Percentiles rank a stretch among this genome's conserved stretches.
Conservation (phyloP, 495 filamentous ascomycete genomes). For the Umbilicaria muhlenbergii region DNA sequence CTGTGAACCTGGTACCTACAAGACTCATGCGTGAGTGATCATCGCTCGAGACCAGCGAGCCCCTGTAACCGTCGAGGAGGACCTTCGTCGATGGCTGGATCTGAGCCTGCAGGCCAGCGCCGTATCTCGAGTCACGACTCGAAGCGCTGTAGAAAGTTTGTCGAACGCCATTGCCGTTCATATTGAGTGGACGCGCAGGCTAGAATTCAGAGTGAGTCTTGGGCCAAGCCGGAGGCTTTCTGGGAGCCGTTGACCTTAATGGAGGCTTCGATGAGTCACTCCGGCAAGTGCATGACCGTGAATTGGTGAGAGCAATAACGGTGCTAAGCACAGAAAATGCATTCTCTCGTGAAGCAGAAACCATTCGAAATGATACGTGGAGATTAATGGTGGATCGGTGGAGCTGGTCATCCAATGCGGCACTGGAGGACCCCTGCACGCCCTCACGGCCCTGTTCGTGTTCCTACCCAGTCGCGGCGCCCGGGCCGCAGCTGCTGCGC, state of each 20-base stretch:
- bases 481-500: neutral
- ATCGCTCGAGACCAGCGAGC: slow-evolving; percentile 20
- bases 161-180: slow-evolving; percentile 29
- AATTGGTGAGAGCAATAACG: neutral
- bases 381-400: neutral
- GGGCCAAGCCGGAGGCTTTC: neutral
- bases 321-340: neutral
- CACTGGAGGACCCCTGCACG: neutral
- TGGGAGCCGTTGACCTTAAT: neutral
- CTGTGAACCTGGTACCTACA: slow-evolving; percentile 14
- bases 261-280: neutral
- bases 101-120: slow-evolving; percentile 19
- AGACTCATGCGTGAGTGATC: slow-evolving; percentile 25
- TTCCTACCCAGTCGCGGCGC: too few relatives aligned
- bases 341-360: neutral
- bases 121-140: slow-evolving; percentile 31
- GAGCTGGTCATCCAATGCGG: neutral
- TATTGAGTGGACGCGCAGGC: slow-evolving; percentile 9
- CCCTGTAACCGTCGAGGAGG: slow-evolving; percentile 32
- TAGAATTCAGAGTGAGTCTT: neutral
- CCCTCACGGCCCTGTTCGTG: too few relatives aligned
- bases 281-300: neutral
- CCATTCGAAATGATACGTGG: neutral
- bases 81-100: slow-evolving; percentile 19
- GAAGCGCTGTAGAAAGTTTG: slow-evolving; percentile 22